These are phyloP conservation scores for Spongospora subterranea DNA, from an alignment of 208 protist species.

Conservation along the genomic window DNA sequence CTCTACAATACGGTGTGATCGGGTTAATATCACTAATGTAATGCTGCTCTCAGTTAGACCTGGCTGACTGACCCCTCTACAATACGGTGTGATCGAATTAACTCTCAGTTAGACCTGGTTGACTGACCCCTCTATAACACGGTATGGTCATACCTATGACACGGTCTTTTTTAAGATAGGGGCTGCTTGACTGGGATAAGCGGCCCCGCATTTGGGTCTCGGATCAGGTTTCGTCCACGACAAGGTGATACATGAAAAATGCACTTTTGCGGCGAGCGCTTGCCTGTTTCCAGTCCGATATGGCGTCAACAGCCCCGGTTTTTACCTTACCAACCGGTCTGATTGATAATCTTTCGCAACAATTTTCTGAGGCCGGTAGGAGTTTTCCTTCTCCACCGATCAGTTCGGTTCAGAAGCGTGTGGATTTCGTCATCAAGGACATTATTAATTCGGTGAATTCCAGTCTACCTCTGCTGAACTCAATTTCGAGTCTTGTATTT, in stretches of 20 bases:
- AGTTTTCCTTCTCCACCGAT: neutral
- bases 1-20: no score
- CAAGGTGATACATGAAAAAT: neutral
- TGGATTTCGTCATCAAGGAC: neutral
- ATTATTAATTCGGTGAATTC: neutral
- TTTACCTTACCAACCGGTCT: neutral
- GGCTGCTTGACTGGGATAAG: no score
- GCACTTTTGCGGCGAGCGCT: neutral
- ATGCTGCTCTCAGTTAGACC: no score
- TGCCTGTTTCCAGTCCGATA: neutral
- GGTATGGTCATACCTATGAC: no score
- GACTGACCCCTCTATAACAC: no score
- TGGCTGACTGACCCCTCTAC: no score
- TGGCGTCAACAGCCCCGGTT: neutral
- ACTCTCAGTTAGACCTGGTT: no score
- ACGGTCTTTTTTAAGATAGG: no score
- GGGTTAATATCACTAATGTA: no score
- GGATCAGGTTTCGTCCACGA: no score
- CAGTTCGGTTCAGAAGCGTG: neutral
- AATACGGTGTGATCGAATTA: no score
- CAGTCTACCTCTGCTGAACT: slow-evolving; percentile 7
- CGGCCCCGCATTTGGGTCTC: no score
- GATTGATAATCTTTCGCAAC: neutral
- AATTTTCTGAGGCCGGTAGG: neutral
- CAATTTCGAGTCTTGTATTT: neutral